Base-by-base conservation (phyloP, 257 asterid species). In the Schizonepeta tenuifolia region DNA sequence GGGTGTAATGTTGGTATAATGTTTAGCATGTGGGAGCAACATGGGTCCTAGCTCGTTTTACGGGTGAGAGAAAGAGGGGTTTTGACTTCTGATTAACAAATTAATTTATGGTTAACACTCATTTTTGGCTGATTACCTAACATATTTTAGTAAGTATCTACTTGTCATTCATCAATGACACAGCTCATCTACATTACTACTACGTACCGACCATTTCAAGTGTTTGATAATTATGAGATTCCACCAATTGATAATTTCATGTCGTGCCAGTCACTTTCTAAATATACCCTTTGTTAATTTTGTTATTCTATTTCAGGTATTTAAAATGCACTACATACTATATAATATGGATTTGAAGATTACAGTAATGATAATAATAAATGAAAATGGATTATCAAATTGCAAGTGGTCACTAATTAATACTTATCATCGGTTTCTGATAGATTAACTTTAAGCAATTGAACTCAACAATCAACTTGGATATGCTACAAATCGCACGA, bases 1-100 rank as follows among this genome's bases (percentile, higher is more conserved):
- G n/a, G 50, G 50, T 43, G 20, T 47, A n/a, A 47, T 47, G 20
- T 14, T 47, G 4, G 14, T 61, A 66, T 31, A 54, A 65, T 57
- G 65, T 46, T 24, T 40, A 38, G 57, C 80, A 78, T 60, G 75
- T 72, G 82, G 71, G 78, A 33, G 67, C 67, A 72, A 50, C 75
- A 72, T 72, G 74, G 74, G 35, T 58, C 81, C 74, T 24, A 24
- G 26, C 26, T 56, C 35, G 47, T 70, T 54, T 65, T 63, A 61
- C 56, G 77, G 80, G 61, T 18, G 24, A 13, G 11, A 15, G 26
- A 40, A 38, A 7, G 11, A 43, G 31, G 33, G 31, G 44, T 50
- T 54, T 77, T 77, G 81, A 77, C 81, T 71, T 77, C 36, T 71
- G n/a, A 47, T 77, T 13, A 44, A 15, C 13, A n/a, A 47, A 33